Percentiles rank a stretch among this genome's conserved stretches.
Conservation (phyloP, 805 yeast species). For the Kuraishia molischiana region DNA sequence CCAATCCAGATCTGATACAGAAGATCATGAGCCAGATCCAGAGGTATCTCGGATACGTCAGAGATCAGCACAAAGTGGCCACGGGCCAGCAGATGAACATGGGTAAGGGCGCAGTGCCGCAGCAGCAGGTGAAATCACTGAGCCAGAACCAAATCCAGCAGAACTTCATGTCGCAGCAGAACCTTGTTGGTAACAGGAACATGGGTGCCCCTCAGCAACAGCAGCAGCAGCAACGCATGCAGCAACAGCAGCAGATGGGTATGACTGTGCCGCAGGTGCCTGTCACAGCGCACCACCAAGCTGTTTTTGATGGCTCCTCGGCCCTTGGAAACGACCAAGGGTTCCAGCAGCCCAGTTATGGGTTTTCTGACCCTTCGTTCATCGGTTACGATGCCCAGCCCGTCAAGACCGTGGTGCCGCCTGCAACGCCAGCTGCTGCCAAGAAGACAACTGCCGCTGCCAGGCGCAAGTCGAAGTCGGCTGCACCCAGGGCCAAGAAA, state of each 20-base stretch:
- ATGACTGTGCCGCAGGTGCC: neutral
- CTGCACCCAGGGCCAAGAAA: slow-evolving; percentile 8
- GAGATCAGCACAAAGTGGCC: slow-evolving; percentile 24
- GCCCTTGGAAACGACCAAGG: neutral
- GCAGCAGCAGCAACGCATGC: slow-evolving; percentile 9
- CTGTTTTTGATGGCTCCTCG: neutral
- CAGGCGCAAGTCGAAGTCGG: slow-evolving; percentile 12
- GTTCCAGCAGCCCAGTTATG: neutral
- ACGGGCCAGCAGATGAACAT: slow-evolving; percentile 3
- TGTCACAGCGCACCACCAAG: neutral
- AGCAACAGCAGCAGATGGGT: slow-evolving; percentile 8
- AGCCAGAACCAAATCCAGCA: slow-evolving; percentile 4
- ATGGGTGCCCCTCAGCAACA: slow-evolving; percentile 4
- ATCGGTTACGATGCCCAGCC: neutral
- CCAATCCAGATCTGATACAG: slow-evolving; percentile 62
- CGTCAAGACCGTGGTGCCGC: slow-evolving; percentile 4
- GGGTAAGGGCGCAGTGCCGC: slow-evolving; percentile 6
- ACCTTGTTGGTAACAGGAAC: slow-evolving; percentile 1
- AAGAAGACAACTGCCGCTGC: slow-evolving; percentile 12
- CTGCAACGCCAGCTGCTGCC: slow-evolving; percentile 6
- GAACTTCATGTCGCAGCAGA: slow-evolving; percentile 2
- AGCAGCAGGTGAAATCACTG: slow-evolving; percentile 9
- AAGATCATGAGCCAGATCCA: slow-evolving; percentile 65
- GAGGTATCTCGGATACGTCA: slow-evolving; percentile 65
- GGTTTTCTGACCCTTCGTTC: neutral